Conservation (phyloP, 2,329 filamentous ascomycete genomes). For the Aspergillus latus region DNA sequence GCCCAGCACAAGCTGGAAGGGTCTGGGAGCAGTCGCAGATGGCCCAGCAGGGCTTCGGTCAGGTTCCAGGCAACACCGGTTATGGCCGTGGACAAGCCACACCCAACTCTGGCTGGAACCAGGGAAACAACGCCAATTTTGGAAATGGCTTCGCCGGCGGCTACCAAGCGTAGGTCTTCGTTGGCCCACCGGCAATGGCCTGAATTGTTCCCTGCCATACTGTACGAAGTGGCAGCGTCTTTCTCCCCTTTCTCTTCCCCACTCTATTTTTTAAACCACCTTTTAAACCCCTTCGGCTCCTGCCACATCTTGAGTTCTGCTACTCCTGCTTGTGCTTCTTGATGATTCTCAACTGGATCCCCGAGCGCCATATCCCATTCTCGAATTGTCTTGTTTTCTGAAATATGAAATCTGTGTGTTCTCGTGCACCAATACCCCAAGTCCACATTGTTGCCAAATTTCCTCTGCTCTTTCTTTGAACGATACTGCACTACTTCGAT, state of each 20-base stretch:
- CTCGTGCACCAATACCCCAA: constrained; percentile 46
- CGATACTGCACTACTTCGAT: constrained; percentile 33
- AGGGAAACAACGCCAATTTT: constrained; percentile 50
- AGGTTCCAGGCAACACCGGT: constrained; percentile 71
- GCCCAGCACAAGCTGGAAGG: constrained; percentile 59
- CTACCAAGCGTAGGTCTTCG: constrained; percentile 55
- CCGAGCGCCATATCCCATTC: constrained; percentile 36
- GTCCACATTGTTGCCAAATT: constrained; percentile 39
- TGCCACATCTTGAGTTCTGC: constrained; percentile 19
- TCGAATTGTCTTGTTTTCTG: constrained; percentile 38
- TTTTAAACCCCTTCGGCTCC: constrained; percentile 23
- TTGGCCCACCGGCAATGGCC: constrained; percentile 14
- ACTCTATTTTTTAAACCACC: constrained; percentile 19
- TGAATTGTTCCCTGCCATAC: constrained; percentile 17
- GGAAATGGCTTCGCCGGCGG: constrained; percentile 57
- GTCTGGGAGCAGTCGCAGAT: constrained; percentile 53
- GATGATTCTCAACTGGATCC: constrained; percentile 39
- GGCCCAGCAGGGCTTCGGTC: constrained; percentile 55
- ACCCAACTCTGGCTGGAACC: constrained; percentile 54
- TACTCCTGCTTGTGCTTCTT: constrained; percentile 23
- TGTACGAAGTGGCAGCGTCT: constrained; percentile 18
- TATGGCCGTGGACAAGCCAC: constrained; percentile 72
- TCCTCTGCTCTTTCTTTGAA: constrained; percentile 30
- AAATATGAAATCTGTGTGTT: constrained; percentile 45
- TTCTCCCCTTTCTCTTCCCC: constrained; percentile 18